These are phyloP conservation scores for Trichophyton benhamiae DNA, from an alignment of 2,329 filamentous ascomycete genomes.

Conservation along the genomic window DNA sequence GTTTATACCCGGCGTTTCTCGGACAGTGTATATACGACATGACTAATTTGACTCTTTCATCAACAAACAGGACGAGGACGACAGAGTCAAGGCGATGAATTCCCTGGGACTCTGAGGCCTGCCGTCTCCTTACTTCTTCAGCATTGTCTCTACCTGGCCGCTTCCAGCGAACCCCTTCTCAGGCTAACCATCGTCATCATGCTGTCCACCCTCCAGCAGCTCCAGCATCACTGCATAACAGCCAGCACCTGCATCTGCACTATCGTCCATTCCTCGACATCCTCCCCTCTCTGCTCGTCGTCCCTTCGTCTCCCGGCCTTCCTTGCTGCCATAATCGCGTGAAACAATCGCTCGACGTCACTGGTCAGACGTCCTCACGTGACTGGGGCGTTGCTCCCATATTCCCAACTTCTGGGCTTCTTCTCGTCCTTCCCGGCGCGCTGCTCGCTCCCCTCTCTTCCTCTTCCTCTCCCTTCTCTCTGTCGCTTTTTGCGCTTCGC, in stretches of 20 bases:
- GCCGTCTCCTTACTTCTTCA: neutral
- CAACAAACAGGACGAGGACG: conserved; percentile 20
- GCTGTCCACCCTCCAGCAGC: neutral
- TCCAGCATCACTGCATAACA: neutral
- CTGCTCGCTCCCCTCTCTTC: conserved; percentile 4
- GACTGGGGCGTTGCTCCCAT: conserved; percentile 18
- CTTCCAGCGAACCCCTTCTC: too few relatives aligned
- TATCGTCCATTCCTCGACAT: neutral
- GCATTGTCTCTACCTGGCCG: neutral
- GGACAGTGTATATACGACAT: conserved; percentile 13
- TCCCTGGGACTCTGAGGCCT: neutral
- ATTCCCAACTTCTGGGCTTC: conserved; percentile 11
- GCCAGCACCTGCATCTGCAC: neutral
- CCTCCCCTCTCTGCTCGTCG: neutral
- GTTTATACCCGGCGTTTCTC: conserved; percentile 9
- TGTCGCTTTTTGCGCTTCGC: conserved; percentile 5
- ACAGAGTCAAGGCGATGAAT: conserved; percentile 1
- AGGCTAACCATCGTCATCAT: neutral
- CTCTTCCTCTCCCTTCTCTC: conserved; percentile 10
- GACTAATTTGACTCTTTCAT: conserved; percentile 17
- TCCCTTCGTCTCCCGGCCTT: neutral
- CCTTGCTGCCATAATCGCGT: conserved; percentile 17
- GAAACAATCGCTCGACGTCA: conserved; percentile 30
- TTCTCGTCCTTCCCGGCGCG: conserved; percentile 5
- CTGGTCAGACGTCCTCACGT: conserved; percentile 30